Percentiles rank a stretch among this genome's conserved stretches.
Conservation (phyloP, 2,329 filamentous ascomycete species). For the Talaromyces sp. region DNA sequence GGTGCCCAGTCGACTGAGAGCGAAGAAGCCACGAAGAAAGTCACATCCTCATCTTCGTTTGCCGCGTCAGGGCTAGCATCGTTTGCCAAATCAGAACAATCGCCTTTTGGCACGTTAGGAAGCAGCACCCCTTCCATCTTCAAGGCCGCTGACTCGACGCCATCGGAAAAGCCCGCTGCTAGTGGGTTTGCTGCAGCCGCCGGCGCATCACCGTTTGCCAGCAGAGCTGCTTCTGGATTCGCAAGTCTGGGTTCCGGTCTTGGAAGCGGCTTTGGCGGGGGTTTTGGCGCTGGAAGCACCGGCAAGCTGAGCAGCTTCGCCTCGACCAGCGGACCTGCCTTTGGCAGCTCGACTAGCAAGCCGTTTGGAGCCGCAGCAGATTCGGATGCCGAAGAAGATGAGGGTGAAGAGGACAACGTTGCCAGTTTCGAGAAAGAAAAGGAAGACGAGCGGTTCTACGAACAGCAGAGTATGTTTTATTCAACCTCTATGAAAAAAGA, state of each 20-base stretch:
- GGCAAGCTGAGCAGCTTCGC: constrained; percentile 63
- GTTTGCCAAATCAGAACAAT: constrained; percentile 56
- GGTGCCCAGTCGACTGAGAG: constrained; percentile 18
- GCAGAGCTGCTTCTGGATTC: constrained; percentile 31
- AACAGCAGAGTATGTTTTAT: constrained; percentile 59
- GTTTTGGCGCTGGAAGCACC: constrained; percentile 47
- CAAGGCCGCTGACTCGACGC: constrained; percentile 16
- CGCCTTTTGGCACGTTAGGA: constrained; percentile 58
- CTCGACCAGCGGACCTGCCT: constrained; percentile 48
- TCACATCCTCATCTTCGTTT: constrained; percentile 55
- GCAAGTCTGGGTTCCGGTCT: constrained; percentile 31
- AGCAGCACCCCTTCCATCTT: constrained; percentile 36
- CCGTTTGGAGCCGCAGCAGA: constrained; percentile 69
- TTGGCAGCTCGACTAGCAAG: constrained; percentile 42
- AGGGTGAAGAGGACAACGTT: constrained; percentile 42
- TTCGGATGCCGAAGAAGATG: constrained; percentile 44
- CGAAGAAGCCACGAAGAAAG: constrained; percentile 15
- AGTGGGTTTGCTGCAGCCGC: constrained; percentile 26
- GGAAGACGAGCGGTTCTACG: constrained; percentile 44
- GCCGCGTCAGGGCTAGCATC: constrained; percentile 64
- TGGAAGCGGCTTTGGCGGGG: constrained; percentile 30
- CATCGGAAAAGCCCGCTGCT: constrained; percentile 16
- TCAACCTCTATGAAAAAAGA: background rate
- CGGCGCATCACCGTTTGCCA: constrained; percentile 25
- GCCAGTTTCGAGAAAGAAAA: constrained; percentile 47